Evolutionary conservation across 495 filamentous ascomycete genomes (phyloP).

Genomic region (Penicillium paradoxum): DNA sequence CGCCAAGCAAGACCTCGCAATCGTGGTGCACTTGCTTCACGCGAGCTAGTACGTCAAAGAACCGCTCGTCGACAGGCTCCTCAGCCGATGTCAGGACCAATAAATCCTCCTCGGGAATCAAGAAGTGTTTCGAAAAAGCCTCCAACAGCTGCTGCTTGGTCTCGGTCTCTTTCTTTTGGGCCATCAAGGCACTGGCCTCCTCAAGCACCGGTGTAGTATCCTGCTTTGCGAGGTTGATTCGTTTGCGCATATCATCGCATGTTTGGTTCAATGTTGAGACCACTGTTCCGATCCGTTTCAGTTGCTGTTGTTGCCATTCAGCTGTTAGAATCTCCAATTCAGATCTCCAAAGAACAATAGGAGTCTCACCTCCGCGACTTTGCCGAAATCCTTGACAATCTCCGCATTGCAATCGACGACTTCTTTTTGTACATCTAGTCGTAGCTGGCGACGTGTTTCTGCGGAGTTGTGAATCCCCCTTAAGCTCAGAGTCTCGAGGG

Average conservation of each 20-base stretch:
- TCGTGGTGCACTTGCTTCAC: conserved; percentile 85
- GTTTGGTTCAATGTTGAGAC: conserved; percentile 73
- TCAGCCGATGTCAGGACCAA: conserved; percentile 65
- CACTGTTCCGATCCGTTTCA: conserved; percentile 76
- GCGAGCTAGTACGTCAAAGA: conserved; percentile 74
- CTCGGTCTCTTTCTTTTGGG: conserved; percentile 70
- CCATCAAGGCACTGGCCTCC: conserved; percentile 71
- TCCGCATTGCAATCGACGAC: conserved; percentile 91
- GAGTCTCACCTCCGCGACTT: conserved; percentile 75
- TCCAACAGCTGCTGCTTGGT: conserved; percentile 80
- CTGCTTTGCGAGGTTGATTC: conserved; percentile 66
- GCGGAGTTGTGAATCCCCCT: conserved; percentile 67
- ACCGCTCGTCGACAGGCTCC: conserved; percentile 78
- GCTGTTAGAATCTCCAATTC: conserved; percentile 11
- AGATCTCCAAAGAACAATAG: not conserved
- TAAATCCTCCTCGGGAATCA: conserved; percentile 74
- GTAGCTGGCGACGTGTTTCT: conserved; percentile 72
- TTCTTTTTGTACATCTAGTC: conserved; percentile 85
- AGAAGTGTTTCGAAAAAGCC: conserved; percentile 79
- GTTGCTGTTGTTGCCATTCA: conserved; percentile 53
- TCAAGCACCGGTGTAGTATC: conserved; percentile 73
- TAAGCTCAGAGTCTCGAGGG: conserved; percentile 70
- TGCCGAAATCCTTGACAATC: conserved; percentile 84
- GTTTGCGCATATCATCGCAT: conserved; percentile 74
- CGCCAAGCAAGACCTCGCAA: conserved; percentile 81